Conservation (phyloP, 2,329 filamentous ascomycete species). For the Fusarium phyllophilum region DNA sequence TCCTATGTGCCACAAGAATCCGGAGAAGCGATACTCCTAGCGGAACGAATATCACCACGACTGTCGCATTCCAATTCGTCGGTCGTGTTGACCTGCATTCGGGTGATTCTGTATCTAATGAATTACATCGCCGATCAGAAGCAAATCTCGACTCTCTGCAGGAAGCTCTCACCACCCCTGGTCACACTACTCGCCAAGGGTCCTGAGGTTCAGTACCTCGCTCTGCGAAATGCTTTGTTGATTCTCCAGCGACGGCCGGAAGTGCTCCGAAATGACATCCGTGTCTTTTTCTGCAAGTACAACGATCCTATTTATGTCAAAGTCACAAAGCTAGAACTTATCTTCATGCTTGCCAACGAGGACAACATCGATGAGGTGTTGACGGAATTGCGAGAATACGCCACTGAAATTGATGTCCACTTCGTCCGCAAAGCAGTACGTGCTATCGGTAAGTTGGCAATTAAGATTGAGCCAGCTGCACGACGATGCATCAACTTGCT, state of each 20-base stretch:
- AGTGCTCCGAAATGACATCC: constrained; percentile 93
- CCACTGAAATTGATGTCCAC: constrained; percentile 97
- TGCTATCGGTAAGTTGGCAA: constrained; percentile 96
- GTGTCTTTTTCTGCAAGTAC: constrained; percentile 99
- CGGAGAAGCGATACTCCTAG: constrained; percentile 85
- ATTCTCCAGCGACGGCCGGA: constrained; percentile 94
- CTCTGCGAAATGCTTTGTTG: constrained; percentile 89
- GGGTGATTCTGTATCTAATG: constrained; percentile 96
- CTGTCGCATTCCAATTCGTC: constrained; percentile 97
- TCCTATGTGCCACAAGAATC: constrained; percentile 95
- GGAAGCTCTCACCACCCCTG: constrained; percentile 92
- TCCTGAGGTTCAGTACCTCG: constrained; percentile 97
- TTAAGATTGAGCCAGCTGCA: constrained; percentile 97
- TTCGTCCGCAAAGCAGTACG: constrained; percentile 98
- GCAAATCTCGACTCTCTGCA: constrained; percentile 85
- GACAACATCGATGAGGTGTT: constrained; percentile 95
- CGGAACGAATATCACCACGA: constrained; percentile 93
- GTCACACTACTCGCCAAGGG: constrained; percentile 96
- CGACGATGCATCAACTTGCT: constrained; percentile 91
- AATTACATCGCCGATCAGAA: constrained; percentile 97
- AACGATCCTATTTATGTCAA: constrained; percentile 99
- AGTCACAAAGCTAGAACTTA: constrained; percentile 97
- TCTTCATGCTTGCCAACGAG: constrained; percentile 98
- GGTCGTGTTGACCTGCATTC: constrained; percentile 94
- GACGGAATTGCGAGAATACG: constrained; percentile 94